phyloP scores from a whole-genome alignment of 768 basidiomycete species.

The Collybiopsis confluens region DNA sequence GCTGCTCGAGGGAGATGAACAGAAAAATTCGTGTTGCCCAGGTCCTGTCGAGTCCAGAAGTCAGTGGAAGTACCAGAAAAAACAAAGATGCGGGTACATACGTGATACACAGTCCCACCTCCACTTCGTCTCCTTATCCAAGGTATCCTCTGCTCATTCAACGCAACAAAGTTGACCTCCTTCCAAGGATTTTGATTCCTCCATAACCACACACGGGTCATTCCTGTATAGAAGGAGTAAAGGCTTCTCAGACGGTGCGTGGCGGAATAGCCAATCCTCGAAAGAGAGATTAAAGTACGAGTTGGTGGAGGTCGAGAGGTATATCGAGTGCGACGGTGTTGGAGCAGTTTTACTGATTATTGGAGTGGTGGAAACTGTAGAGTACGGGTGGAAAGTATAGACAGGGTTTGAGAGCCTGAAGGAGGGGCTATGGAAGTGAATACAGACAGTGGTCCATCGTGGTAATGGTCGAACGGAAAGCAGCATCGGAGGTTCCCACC shows the following conservation, averaged over 20 bases:
- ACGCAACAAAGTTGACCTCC: slow-evolving; percentile 74
- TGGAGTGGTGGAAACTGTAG: too few species aligned
- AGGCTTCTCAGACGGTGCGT: slow-evolving; percentile 60
- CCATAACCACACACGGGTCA: slow-evolving; percentile 85
- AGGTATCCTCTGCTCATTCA: slow-evolving; percentile 52
- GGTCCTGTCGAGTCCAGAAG: slow-evolving; percentile 52
- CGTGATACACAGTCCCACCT: slow-evolving; percentile 96
- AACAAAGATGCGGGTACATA: slow-evolving; percentile 32
- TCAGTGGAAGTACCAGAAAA: not conserved
- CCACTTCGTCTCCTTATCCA: slow-evolving; percentile 86
- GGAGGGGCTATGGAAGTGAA: too few species aligned
- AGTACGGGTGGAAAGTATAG: too few species aligned
- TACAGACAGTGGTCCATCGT: too few species aligned
- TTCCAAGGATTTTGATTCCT: slow-evolving; percentile 99
- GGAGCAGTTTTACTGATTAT: too few species aligned
- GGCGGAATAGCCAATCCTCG: slow-evolving; percentile 86
- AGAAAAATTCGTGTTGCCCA: slow-evolving; percentile 97
- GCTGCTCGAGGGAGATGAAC: slow-evolving; percentile 79
- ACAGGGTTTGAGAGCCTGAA: too few species aligned
- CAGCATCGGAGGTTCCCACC: too few species aligned
- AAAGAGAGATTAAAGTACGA: slow-evolving; percentile 88
- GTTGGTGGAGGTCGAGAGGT: slow-evolving; percentile 71
- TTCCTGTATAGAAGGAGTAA: slow-evolving; percentile 87
- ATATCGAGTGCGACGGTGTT: slow-evolving; percentile 59
- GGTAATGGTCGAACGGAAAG: too few species aligned